Evolutionary conservation across 345 rosid species (phyloP), one percentile per base, ranked within the genome.

Genomic region (Brassica juncea): DNA sequence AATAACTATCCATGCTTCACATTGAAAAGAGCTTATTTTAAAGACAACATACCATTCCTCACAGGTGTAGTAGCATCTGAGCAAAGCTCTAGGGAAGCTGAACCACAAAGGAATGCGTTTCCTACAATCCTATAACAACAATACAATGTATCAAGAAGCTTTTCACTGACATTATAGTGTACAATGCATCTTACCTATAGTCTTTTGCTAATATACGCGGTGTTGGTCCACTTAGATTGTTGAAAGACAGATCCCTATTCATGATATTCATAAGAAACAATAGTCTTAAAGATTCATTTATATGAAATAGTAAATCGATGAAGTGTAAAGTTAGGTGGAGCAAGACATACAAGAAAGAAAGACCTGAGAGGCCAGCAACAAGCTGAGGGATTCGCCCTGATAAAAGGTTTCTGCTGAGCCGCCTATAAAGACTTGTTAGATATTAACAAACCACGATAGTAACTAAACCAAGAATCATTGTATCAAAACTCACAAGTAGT

Each of bases 141-240:
- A 12, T 6, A 34, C 30, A 11, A 1, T 1, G 4, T 0, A 15
- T 74, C 52, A 74, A 63, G 67, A 62, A 31, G 54, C 66, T 68
- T 68, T 32, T 52, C 57, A 73, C 66, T 34, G 64, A 52, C 11
- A 25, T 63, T 62, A 4, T 8, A 68, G 25, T 27, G 23, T 74
- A 2, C 14, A 62, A 47, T 23, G 25, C 25, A 62, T 68, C 72
- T 84, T 73, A 93, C 98, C 98, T 90, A 80, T 92, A 93, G 75
- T 80, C 96, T 71, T 91, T 95, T 8, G 97, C 99, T 72, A 87
- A 82, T 71, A 93, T 93, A 70, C 79, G 91, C 7, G 98, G 99
- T 11, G 88, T 89, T 14, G 98, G 96, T 49, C 98, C 97, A 15
- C 97, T 95, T 23, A 93, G 91, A 86, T 95, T 95, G 81, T 95